Percentiles rank a stretch among this genome's conserved stretches.
Evolutionary conservation across 78 protist species (phyloP).

Genomic region (Speleostelium caveatum): DNA sequence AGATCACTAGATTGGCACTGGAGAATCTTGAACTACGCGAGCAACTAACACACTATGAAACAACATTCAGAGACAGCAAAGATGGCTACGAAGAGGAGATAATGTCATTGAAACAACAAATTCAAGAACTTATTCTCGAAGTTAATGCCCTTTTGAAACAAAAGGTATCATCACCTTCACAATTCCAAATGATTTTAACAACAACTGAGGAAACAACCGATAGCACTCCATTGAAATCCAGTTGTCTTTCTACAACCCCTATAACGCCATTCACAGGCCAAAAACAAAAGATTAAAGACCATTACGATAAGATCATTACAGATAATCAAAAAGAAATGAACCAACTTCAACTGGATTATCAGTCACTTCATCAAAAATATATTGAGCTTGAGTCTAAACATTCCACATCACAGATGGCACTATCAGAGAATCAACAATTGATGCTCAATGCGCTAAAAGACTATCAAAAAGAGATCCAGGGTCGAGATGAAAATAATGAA

Average conservation of each 20-base stretch:
- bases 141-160: neutral
- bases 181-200: neutral
- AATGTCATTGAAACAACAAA: slow-evolving; percentile 7
- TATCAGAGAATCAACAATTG: neutral
- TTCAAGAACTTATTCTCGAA: neutral
- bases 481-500: neutral
- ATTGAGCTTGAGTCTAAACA: neutral
- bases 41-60: neutral
- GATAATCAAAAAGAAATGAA: neutral
- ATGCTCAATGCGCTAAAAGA: neutral
- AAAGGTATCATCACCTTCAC: neutral
- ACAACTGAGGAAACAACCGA: neutral
- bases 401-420: neutral
- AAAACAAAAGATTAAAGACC: neutral
- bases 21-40: slow-evolving; percentile 19
- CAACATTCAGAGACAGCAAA: slow-evolving; percentile 16
- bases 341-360: neutral
- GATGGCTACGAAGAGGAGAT: slow-evolving; percentile 20
- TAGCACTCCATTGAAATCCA: neutral
- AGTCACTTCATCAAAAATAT: neutral
- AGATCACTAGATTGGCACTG: slow-evolving; percentile 6
- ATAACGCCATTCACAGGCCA: neutral
- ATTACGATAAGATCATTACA: neutral
- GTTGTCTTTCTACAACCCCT: neutral
- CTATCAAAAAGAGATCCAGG: neutral